A percentile compares a stretch with the other conserved stretches of the same genome.
Conservation (phyloP, 768 basidiomycete species). For the Lactifluus subvellereus region DNA sequence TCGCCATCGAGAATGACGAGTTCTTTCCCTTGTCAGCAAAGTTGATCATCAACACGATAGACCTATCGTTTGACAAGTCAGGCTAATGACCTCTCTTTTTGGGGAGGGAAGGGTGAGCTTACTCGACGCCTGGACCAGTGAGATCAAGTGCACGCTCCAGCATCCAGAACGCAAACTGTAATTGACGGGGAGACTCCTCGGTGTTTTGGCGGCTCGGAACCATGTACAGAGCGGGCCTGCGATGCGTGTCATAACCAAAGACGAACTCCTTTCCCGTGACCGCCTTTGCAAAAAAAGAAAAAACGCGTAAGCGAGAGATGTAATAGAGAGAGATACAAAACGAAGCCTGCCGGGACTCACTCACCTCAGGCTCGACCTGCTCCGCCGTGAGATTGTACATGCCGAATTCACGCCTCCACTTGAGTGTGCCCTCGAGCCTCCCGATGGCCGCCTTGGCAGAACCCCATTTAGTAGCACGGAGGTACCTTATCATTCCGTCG, state of each 20-base stretch:
- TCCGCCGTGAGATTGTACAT: slow-evolving; percentile 59
- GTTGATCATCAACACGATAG: slow-evolving; percentile 66
- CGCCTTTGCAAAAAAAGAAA: slow-evolving; percentile 38
- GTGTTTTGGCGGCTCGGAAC: slow-evolving; percentile 73
- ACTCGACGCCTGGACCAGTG: slow-evolving; percentile 82
- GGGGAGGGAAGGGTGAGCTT: slow-evolving; percentile 26
- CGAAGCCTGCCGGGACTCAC: background rate
- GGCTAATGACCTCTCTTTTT: background rate
- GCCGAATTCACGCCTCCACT: slow-evolving; percentile 78
- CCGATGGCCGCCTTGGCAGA: slow-evolving; percentile 46
- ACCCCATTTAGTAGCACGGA: slow-evolving; percentile 77
- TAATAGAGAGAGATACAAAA: background rate
- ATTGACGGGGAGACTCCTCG: slow-evolving; percentile 56
- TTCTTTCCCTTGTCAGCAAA: slow-evolving; percentile 67
- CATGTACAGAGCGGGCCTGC: slow-evolving; percentile 68
- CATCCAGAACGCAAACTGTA: slow-evolving; percentile 70
- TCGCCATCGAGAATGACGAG: slow-evolving; percentile 37
- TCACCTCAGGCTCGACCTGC: slow-evolving; percentile 69
- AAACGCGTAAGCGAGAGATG: background rate
- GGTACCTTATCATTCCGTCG: slow-evolving; percentile 41
- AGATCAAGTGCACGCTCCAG: slow-evolving; percentile 72
- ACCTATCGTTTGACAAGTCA: slow-evolving; percentile 36
- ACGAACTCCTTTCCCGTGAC: slow-evolving; percentile 77
- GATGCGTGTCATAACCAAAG: slow-evolving; percentile 65
- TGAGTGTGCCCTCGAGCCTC: slow-evolving; percentile 64